phyloP scores from a whole-genome alignment of 306 rosid genomes.

The Amphicarpaea edgeworthii region DNA sequence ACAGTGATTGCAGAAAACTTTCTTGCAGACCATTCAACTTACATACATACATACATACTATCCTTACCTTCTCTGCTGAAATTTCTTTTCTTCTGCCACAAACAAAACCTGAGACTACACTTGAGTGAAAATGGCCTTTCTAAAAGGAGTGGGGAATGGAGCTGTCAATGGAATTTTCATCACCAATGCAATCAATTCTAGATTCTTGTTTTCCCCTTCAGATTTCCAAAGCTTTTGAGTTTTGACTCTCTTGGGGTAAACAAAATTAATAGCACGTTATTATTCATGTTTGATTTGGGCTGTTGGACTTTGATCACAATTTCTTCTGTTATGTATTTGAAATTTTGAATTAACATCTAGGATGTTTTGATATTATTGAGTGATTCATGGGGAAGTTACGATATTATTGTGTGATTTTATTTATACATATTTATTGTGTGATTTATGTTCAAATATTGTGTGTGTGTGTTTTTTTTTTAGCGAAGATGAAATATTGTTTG shows the following conservation, averaged over 20 bases:
- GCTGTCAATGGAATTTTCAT: constrained; percentile 45
- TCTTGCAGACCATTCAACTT: constrained; percentile 46
- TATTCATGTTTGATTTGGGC: background rate
- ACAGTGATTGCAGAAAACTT: constrained; percentile 51
- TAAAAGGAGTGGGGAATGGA: constrained; percentile 38
- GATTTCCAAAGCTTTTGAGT: constrained; percentile 24
- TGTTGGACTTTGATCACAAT: background rate
- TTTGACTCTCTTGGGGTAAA: constrained; percentile 36
- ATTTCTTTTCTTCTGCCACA: constrained; percentile 41
- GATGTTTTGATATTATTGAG: background rate
- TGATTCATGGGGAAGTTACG: background rate
- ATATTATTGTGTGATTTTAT: background rate
- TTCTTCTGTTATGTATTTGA: background rate
- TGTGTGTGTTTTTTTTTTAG: no score
- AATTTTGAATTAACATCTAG: background rate
- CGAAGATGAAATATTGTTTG: background rate
- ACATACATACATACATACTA: background rate
- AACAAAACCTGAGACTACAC: constrained; percentile 54
- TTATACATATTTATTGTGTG: background rate
- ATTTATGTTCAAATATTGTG: no score
- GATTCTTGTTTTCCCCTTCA: background rate
- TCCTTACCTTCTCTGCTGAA: constrained; percentile 43
- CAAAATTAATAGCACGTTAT: constrained; percentile 29
- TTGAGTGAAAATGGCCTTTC: constrained; percentile 44
- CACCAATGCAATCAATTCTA: constrained; percentile 29